These are phyloP conservation scores for Pleurotus djamor DNA, from an alignment of 768 basidiomycete genomes.

Conservation along the genomic window DNA sequence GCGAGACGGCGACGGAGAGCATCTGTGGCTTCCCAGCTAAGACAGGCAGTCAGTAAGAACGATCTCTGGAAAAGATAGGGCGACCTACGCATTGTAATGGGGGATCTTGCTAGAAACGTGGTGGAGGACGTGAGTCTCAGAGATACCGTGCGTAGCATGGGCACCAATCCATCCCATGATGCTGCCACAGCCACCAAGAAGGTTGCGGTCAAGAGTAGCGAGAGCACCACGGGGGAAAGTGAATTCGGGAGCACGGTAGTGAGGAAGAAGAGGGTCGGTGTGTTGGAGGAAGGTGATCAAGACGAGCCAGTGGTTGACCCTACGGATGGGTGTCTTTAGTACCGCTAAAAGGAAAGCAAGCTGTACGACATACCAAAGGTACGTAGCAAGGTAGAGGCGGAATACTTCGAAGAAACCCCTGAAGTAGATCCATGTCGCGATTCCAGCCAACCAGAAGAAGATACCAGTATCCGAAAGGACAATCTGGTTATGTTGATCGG, in stretches of 20 bases:
- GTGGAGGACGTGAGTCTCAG: constrained; percentile 91
- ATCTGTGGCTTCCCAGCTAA: constrained; percentile 85
- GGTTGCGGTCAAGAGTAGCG: constrained; percentile 82
- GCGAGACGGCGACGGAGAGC: constrained; percentile 80
- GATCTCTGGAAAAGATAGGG: neutral
- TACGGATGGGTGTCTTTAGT: constrained; percentile 18
- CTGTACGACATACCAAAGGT: constrained; percentile 62
- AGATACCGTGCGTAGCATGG: constrained; percentile 86
- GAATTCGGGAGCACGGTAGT: constrained; percentile 88
- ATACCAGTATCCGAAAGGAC: constrained; percentile 84
- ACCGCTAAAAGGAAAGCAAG: neutral
- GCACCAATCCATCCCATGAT: constrained; percentile 86
- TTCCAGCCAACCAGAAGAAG: constrained; percentile 61
- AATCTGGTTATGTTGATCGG: constrained; percentile 75
- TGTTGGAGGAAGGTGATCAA: constrained; percentile 98
- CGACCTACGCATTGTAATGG: constrained; percentile 78
- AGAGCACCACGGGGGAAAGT: constrained; percentile 94
- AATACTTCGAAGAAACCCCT: constrained; percentile 74
- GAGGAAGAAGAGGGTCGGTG: constrained; percentile 92
- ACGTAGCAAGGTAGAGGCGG: constrained; percentile 82
- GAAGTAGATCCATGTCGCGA: constrained; percentile 54
- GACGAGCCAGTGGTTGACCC: constrained; percentile 94
- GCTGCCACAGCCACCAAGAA: constrained; percentile 75
- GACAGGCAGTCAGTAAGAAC: neutral
- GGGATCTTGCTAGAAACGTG: constrained; percentile 96